phyloP scores from a whole-genome alignment of 1,284 basidiomycete genomes.

The Trametes sp. region DNA sequence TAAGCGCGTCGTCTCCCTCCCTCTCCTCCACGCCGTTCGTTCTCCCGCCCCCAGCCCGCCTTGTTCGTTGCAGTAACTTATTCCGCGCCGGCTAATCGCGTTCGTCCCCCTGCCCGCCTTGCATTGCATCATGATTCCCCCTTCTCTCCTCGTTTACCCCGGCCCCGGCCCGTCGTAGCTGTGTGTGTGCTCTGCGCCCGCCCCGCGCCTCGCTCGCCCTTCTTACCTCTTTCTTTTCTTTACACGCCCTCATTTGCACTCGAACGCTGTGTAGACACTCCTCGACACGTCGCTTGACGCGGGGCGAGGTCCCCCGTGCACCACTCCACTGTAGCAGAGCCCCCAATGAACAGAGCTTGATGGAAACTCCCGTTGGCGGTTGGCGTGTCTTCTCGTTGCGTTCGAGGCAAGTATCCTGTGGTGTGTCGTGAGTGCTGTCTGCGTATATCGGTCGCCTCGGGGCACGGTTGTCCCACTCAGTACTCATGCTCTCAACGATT shows the following conservation, averaged over 20 bases:
- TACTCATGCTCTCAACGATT: too few relatives aligned
- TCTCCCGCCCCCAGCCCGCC: background rate
- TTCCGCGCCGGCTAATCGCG: conserved; percentile 15
- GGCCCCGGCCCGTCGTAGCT: too few relatives aligned
- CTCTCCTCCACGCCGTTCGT: background rate
- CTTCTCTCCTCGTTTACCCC: background rate
- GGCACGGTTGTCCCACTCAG: too few relatives aligned
- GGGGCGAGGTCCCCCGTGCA: conserved; percentile 19
- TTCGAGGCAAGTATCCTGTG: background rate
- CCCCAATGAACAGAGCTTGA: conserved; percentile 25
- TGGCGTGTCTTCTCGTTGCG: background rate
- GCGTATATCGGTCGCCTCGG: too few relatives aligned
- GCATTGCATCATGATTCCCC: background rate
- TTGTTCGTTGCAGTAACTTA: conserved; percentile 15
- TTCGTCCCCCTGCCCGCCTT: background rate
- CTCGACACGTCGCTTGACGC: conserved; percentile 22
- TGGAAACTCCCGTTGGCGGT: conserved; percentile 9
- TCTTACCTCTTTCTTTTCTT: background rate
- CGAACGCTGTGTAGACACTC: conserved; percentile 15
- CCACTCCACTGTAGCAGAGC: conserved; percentile 22
- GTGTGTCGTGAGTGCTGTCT: too few relatives aligned
- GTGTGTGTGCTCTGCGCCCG: background rate
- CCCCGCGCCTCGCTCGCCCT: background rate
- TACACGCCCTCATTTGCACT: conserved; percentile 6
- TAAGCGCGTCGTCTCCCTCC: conserved; percentile 9